Evolutionary conservation across 1,284 basidiomycete species (phyloP), one percentile per base, ranked within the genome.

Genomic region (Singerocomus inundabilis): DNA sequence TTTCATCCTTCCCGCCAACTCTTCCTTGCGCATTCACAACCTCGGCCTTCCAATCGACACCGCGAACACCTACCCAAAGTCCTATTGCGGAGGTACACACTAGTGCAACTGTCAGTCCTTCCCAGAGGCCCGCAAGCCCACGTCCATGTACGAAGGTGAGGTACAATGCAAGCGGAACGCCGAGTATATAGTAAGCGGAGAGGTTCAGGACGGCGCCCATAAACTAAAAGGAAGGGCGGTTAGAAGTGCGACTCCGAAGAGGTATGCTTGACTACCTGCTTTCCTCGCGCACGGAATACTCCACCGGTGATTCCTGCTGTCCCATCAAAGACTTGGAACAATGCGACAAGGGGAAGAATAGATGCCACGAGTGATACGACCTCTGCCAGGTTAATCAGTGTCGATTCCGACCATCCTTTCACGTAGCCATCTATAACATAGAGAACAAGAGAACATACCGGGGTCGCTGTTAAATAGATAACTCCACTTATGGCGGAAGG

Each of bases 291-390:
- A 44, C 93, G 80, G 48, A 95, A 74, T 54, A 95, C 80, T 5
- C 92, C 90, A n/a, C 77, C 79, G 0, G 80, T 77, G 9, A 93
- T 79, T 1, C 79, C 84, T 21, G 77, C 66, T 15, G 84, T 74
- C 10, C 85, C 90, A 60, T 96, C 93, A 51, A 87, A 83, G 4
- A 93, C 82, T 65, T 93, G 91, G 78, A 91, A 93, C 31, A 93
- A 76, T 13, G 88, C 84, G 9, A 87, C 77, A 8, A 90, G 65
- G 0, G 92, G 89, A 29, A 95, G 67, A 49, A 93, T 85, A 1
- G 76, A 72, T 0, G 89, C 82, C 30, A 92, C 88, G 13, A 91
- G 71, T 2, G 57, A 56, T 29, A 85, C 76, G 3, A 91, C 88
- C 58, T 73, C 82, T 81, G 52, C 2, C 9, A 9, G 28, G 13